Percentiles rank a stretch among this genome's conserved stretches.
These are phyloP conservation scores for Volutella citrinella DNA, from an alignment of 2,329 filamentous ascomycete genomes.

Conservation along the genomic window DNA sequence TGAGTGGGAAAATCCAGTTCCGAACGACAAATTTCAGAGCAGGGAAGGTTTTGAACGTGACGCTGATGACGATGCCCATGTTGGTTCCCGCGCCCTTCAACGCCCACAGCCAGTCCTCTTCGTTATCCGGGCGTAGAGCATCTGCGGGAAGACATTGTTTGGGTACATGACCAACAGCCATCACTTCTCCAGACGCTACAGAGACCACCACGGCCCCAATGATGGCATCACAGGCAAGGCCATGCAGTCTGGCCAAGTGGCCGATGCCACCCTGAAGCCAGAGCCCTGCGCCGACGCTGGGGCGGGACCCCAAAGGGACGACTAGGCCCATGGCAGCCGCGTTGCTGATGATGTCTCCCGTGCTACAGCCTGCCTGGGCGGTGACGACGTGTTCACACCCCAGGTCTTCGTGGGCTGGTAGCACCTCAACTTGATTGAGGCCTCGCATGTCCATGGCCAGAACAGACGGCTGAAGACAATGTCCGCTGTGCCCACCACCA, in stretches of 20 bases:
- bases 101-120: constrained; percentile 54
- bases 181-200: constrained; percentile 42
- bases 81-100: constrained; percentile 58
- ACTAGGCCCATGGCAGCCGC: constrained; percentile 46
- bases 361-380: constrained; percentile 54
- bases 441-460: constrained; percentile 57
- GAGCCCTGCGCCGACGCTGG: constrained; percentile 60
- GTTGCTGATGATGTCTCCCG: constrained; percentile 49
- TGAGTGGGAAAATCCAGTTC: constrained; percentile 39
- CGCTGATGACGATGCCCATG: constrained; percentile 54
- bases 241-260: constrained; percentile 52
- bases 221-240: constrained; percentile 58
- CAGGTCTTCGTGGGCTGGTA: constrained; percentile 23
- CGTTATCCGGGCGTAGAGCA: constrained; percentile 42
- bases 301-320: constrained; percentile 58
- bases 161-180: constrained; percentile 53
- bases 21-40: constrained; percentile 39
- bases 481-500: constrained; percentile 58
- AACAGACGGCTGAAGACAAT: constrained; percentile 52
- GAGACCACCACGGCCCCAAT: constrained; percentile 59
- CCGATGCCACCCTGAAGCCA: constrained; percentile 67
- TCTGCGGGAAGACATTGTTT: constrained; percentile 36
- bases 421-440: constrained; percentile 49
- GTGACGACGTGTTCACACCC: too few relatives aligned
- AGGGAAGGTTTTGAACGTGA: constrained; percentile 46